These are phyloP conservation scores for Picochlorum sp. DNA, from an alignment of 139 green algal species.

Conservation along the genomic window DNA sequence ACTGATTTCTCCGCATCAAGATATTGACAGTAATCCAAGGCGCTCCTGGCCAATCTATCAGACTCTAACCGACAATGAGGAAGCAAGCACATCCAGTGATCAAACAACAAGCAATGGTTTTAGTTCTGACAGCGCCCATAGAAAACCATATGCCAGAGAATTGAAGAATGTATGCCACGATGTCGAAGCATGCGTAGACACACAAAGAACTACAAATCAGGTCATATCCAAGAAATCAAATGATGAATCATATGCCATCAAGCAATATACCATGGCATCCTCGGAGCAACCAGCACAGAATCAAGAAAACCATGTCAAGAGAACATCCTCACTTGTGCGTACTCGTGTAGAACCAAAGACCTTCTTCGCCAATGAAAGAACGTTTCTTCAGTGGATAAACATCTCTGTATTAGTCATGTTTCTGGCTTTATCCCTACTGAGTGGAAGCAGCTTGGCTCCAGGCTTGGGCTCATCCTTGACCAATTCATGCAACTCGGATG, in stretches of 20 bases:
- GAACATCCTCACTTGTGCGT: slow-evolving; percentile 42
- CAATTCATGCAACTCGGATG: background rate
- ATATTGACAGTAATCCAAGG: background rate
- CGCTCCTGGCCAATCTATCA: slow-evolving; percentile 5
- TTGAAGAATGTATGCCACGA: background rate
- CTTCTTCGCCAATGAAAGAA: slow-evolving; percentile 87
- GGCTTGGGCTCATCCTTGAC: slow-evolving; percentile 2
- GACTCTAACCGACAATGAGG: background rate
- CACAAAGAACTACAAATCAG: too few species aligned
- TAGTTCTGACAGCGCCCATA: slow-evolving; percentile 11
- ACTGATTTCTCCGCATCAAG: background rate
- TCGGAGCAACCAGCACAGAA: background rate
- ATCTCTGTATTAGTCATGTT: slow-evolving; percentile 71
- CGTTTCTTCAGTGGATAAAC: slow-evolving; percentile 79
- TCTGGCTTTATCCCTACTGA: slow-evolving; percentile 21
- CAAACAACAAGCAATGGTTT: slow-evolving; percentile 7
- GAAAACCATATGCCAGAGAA: slow-evolving; percentile 12
- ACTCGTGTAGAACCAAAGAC: slow-evolving; percentile 80
- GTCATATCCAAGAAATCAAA: too few species aligned
- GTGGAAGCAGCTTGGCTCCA: slow-evolving; percentile 1
- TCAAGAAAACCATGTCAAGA: background rate
- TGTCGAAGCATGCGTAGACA: too few species aligned
- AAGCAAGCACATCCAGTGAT: slow-evolving; percentile 12
- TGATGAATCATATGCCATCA: background rate
- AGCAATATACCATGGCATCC: background rate